Evolutionary conservation across 305 asterid genomes (phyloP).

Genomic region (Fraxinus greggii): DNA sequence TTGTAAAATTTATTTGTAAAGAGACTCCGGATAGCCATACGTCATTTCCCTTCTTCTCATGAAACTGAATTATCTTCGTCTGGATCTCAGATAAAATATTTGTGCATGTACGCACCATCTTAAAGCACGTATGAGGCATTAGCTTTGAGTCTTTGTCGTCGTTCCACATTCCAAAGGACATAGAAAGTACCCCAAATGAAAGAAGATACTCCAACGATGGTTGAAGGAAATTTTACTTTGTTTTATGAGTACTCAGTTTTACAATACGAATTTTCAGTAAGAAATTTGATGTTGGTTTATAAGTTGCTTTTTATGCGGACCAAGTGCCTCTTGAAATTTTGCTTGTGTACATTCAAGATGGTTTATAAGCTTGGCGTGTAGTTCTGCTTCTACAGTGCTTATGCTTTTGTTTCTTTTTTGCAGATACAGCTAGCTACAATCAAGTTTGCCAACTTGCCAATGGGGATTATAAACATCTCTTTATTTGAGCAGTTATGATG

Average conservation of each 20-base stretch:
- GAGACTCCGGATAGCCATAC: neutral
- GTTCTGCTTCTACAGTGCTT: neutral
- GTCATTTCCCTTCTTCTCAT: neutral
- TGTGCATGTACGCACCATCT: neutral
- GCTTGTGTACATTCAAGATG: neutral
- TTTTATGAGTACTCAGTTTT: neutral
- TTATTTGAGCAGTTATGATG: constrained; percentile 34
- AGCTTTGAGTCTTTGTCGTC: neutral
- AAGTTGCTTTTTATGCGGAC: constrained; percentile 3
- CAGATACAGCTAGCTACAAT: constrained; percentile 55
- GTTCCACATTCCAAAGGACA: neutral
- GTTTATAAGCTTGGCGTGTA: neutral
- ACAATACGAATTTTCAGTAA: constrained; percentile 1
- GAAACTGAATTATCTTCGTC: neutral
- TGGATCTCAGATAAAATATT: neutral
- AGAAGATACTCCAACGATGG: neutral
- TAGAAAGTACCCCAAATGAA: neutral
- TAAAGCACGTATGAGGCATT: neutral
- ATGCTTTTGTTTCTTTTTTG: constrained; percentile 17
- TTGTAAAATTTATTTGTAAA: neutral
- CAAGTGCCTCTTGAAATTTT: neutral
- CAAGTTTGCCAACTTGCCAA: constrained; percentile 57
- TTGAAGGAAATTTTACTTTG: neutral
- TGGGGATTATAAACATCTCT: constrained; percentile 61
- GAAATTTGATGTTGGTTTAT: constrained; percentile 2